Evolutionary conservation across 2,329 filamentous ascomycete species (phyloP).

Genomic region (Didymella keratinophila): DNA sequence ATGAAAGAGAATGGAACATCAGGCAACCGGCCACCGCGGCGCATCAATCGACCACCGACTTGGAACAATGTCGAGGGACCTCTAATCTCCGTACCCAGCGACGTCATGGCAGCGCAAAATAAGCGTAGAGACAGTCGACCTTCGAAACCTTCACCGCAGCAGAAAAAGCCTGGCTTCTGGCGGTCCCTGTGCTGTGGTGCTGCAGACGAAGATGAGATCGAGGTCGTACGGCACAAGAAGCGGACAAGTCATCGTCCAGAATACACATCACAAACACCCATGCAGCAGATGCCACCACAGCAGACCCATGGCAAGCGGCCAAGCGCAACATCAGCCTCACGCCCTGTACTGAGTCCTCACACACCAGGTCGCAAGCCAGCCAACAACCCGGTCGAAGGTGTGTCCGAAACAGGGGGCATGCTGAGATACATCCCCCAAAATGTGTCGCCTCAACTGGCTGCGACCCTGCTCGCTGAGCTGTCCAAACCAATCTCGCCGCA

Average conservation of each 20-base stretch:
- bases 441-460: slow-evolving; percentile 72
- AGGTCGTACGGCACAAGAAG: slow-evolving; percentile 53
- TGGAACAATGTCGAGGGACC: slow-evolving; percentile 57
- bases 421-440: slow-evolving; percentile 74
- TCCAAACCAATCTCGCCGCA: slow-evolving; percentile 74
- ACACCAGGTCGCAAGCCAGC: not conserved
- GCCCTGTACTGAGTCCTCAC: not conserved
- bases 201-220: slow-evolving; percentile 52
- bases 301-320: slow-evolving; percentile 14
- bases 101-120: slow-evolving; percentile 44
- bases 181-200: slow-evolving; percentile 53
- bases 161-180: slow-evolving; percentile 52
- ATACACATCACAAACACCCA: slow-evolving; percentile 20
- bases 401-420: slow-evolving; percentile 52
- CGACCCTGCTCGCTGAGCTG: slow-evolving; percentile 77
- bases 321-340: not conserved
- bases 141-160: slow-evolving; percentile 25
- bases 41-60: slow-evolving; percentile 51
- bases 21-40: slow-evolving; percentile 31
- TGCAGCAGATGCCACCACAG: slow-evolving; percentile 23
- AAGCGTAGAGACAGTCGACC: slow-evolving; percentile 31
- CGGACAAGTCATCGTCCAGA: slow-evolving; percentile 29
- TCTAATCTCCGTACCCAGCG: slow-evolving; percentile 54
- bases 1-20: slow-evolving; percentile 26
- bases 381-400: not conserved